phyloP scores from a whole-genome alignment of 306 rosid genomes.

The Vachellia collinsii region DNA sequence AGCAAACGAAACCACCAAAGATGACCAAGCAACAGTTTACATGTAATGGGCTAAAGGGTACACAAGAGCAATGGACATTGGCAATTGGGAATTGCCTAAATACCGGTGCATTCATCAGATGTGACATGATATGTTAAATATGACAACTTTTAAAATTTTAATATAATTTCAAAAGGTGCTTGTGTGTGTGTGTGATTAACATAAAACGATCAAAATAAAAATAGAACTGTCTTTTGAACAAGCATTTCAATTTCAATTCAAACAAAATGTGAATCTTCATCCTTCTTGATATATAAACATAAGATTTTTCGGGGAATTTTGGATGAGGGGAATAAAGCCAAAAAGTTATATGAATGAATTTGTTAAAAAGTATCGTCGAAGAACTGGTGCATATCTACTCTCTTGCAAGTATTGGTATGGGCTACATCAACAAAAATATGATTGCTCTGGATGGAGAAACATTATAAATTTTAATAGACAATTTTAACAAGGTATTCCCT shows the following conservation, averaged over 20 bases:
- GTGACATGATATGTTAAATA: constrained; percentile 11
- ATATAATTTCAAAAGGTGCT: neutral
- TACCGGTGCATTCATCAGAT: neutral
- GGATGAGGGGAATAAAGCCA: neutral
- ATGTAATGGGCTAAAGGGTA: too few relatives aligned
- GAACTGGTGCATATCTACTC: neutral
- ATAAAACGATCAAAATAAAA: neutral
- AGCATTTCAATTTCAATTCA: neutral
- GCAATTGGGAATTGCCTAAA: neutral
- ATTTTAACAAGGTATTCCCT: neutral
- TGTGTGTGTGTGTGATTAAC: neutral
- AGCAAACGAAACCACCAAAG: too few relatives aligned
- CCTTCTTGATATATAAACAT: neutral
- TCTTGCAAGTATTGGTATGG: too few relatives aligned
- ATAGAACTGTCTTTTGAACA: neutral
- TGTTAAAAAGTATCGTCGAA: neutral
- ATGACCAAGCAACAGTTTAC: too few relatives aligned
- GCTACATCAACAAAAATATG: neutral
- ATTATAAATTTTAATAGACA: neutral
- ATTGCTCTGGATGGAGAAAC: neutral
- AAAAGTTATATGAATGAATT: neutral
- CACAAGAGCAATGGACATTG: neutral
- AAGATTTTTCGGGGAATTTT: neutral
- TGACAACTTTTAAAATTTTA: neutral
- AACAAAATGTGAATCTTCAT: neutral